Conservation (phyloP, 805 yeast genomes). For the Saccharomycopsis capsularis region DNA sequence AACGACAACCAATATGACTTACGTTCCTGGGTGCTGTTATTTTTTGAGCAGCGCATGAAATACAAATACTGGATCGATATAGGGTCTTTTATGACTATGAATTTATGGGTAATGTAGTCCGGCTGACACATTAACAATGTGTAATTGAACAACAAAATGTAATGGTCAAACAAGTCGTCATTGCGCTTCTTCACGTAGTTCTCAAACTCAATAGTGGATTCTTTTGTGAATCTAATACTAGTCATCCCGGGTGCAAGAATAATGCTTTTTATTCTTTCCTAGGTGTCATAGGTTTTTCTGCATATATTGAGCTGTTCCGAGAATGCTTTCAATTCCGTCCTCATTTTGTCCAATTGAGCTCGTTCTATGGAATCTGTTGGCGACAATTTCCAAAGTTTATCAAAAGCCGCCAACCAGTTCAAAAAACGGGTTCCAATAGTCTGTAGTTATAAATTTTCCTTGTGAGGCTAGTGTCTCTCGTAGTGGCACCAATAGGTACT, state of each 20-base stretch:
- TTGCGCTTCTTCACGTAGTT: background rate
- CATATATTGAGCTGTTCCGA: background rate
- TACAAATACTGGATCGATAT: background rate
- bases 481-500: conserved; percentile 5
- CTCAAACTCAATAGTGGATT: background rate
- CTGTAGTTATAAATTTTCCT: conserved; percentile 1
- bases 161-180: background rate
- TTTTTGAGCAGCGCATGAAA: too few species aligned
- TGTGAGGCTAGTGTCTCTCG: background rate
- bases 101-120: background rate
- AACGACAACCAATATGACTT: too few species aligned
- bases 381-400: too few species aligned
- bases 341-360: background rate
- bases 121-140: background rate
- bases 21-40: too few species aligned
- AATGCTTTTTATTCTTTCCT: background rate
- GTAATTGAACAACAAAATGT: background rate
- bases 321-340: background rate
- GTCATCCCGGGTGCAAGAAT: background rate
- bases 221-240: background rate
- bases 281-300: background rate
- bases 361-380: background rate
- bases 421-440: background rate
- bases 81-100: background rate
- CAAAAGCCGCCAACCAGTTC: conserved; percentile 6